Base-by-base conservation (phyloP, 768 basidiomycete genomes). In the Thelephora aurantiotincta region DNA sequence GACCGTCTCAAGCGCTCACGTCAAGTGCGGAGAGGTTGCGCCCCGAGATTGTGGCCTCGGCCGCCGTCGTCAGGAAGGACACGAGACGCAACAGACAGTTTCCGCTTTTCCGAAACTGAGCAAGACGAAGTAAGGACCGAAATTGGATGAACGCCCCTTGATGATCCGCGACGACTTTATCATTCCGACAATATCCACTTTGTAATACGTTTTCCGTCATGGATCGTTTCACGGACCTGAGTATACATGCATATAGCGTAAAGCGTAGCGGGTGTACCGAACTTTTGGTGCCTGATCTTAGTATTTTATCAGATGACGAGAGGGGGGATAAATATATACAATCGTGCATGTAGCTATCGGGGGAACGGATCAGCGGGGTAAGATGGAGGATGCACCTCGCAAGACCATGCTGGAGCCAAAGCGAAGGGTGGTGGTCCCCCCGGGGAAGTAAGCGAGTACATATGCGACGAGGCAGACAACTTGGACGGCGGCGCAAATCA, bases 391-490 rank as follows among this genome's bases (percentile, higher is more conserved):
- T 38, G 89, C 90, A 6, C 93, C 84, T 34, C 91, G 80, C 18
- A 96, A 65, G 1, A 87, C 84, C 54, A 91, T 69, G 47, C 81
- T 79, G 33, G 79, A 78, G 5, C 89, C 90, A 57, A 91, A 73
- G 18, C 82, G 77, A 18, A 91, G 68, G 1, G 89, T 90, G 55
- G 82, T 80, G 23, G 72, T 73, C 23, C 83, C 94, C 9, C 88
- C 92, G 16, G 96, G 96, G 65, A 99, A 98, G 67, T 97, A 98
- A 0, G 92, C 92, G 14, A 91, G 71, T 6, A 98, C 73, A 59
- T 99, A 99, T 12, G 84, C 73, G 12, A 96, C 69, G 14, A 99
- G 76, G 1, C 93, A 80, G 38, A 86, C 67, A 35, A 96, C 78
- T 63, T 92, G 92, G 3, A 96, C 71, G 33, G 80, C 74, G 11